A percentile compares a stretch with the other conserved stretches of the same genome.
phyloP scores from a whole-genome alignment of 306 rosid genomes.

The Dalbergia cultrata region DNA sequence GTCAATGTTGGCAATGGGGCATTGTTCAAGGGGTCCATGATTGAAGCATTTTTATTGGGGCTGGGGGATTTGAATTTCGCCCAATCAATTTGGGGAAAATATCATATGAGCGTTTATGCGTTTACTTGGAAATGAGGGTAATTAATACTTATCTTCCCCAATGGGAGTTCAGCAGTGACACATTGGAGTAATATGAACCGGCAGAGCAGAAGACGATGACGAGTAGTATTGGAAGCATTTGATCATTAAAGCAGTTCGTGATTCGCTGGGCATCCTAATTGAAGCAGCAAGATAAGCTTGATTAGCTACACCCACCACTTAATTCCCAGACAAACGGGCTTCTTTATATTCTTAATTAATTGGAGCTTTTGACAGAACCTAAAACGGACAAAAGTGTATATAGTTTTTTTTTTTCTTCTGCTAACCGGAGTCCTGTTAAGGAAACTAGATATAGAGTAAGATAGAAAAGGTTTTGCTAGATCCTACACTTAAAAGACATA shows the following conservation, averaged over 20 bases:
- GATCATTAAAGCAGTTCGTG: neutral
- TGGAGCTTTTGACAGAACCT: slow-evolving; percentile 3
- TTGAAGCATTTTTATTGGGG: neutral
- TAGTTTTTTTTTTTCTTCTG: too few relatives aligned
- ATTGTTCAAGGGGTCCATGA: slow-evolving; percentile 35
- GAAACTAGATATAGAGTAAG: too few relatives aligned
- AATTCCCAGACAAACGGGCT: neutral
- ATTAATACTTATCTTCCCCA: too few relatives aligned
- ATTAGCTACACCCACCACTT: neutral
- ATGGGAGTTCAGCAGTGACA: neutral
- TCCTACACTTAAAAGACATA: too few relatives aligned
- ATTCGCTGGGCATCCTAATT: neutral
- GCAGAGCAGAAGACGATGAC: neutral
- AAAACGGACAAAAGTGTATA: neutral
- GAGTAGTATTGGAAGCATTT: neutral
- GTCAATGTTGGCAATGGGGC: slow-evolving; percentile 4
- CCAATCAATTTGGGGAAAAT: neutral
- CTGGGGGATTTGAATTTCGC: slow-evolving; percentile 31
- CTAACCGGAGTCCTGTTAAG: too few relatives aligned
- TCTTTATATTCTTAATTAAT: neutral
- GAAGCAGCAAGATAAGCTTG: neutral
- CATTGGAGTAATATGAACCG: slow-evolving; percentile 4
- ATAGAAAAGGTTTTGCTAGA: too few relatives aligned
- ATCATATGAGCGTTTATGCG: slow-evolving; percentile 25
- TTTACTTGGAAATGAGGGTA: slow-evolving; percentile 27